Evolutionary conservation across 352 stramenopile species (phyloP), one percentile per base, ranked within the genome.

Genomic region (Thalassiosira ordinaria): DNA sequence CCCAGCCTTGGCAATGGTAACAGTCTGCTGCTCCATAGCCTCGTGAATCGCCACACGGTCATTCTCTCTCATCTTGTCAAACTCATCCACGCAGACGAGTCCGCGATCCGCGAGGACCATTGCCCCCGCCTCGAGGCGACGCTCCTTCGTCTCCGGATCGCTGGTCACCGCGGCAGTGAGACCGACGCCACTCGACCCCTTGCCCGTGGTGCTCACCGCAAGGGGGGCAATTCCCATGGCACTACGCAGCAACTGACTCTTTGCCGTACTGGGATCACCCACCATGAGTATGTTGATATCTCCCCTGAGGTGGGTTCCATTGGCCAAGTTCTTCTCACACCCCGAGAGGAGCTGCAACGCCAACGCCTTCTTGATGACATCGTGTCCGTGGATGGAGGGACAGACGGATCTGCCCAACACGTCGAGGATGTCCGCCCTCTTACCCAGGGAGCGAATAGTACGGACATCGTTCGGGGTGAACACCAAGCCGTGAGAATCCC

Each of bases 11-110:
- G 97, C 97, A 88, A 99, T 99, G 1, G 97, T 99, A 2, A 99
- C 97, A 0, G 98, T 99, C 81, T 99, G 98, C 83, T 99, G 98
- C 87, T 99, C 98, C 98, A 99, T 99, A 0, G 96, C 95, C 95
- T 99, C 98, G 92, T 99, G 98, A 78, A 99, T 99, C 2, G 98
- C 97, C 18, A 99, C 98, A 44, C 97, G 96, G 95, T 99, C 97
- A 13, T 93, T 95, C 85, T 99, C 87, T 22, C 80, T 80, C 89
- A 94, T 94, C 60, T 94, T 94, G 63, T 94, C 89, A 69, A 94
- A 93, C 64, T 99, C 98, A 88, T 99, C 98, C 35, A 99, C 99
- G 84, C 97, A 99, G 18, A 99, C 97, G 57, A 99, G 94, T 37
- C 98, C 98, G 26, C 97, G 85, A 84, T 99, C 98, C 2, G 97